Evolutionary conservation across 768 basidiomycete genomes (phyloP).

Genomic region (Mycena haematopus): DNA sequence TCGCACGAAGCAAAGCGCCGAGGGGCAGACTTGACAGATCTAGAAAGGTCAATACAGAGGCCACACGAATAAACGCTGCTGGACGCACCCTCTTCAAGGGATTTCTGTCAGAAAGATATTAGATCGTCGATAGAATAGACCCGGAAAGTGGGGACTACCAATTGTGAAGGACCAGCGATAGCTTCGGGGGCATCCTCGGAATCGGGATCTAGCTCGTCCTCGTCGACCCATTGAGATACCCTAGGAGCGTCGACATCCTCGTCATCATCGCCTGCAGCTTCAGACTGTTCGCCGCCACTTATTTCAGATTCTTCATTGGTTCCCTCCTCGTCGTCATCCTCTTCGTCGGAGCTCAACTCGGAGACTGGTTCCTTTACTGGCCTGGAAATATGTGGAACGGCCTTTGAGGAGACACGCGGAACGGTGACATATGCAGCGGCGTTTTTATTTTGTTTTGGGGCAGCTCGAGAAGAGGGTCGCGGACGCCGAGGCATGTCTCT

Average conservation of each 20-base stretch:
- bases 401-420: neutral
- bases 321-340: slow-evolving; percentile 9
- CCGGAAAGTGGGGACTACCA: slow-evolving; percentile 28
- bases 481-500: slow-evolving; percentile 45
- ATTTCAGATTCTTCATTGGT: slow-evolving; percentile 33
- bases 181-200: slow-evolving; percentile 36
- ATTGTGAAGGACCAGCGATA: slow-evolving; percentile 38
- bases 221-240: slow-evolving; percentile 68
- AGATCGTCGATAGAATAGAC: neutral
- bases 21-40: slow-evolving; percentile 69
- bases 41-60: slow-evolving; percentile 33
- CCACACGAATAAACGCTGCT: neutral
- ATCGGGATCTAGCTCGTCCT: slow-evolving; percentile 43
- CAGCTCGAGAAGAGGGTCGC: slow-evolving; percentile 40
- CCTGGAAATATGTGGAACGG: neutral
- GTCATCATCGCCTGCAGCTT: slow-evolving; percentile 36
- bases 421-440: slow-evolving; percentile 1
- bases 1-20: slow-evolving; percentile 70
- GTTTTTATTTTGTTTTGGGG: slow-evolving; percentile 6
- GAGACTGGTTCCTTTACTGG: neutral
- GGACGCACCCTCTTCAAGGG: slow-evolving; percentile 15
- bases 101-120: slow-evolving; percentile 15
- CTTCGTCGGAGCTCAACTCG: slow-evolving; percentile 2
- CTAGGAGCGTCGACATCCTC: slow-evolving; percentile 60
- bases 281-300: slow-evolving; percentile 31